Evolutionary conservation across 208 protist species (phyloP), one percentile per base, ranked within the genome.

Genomic region (Trypanosoma congolense): DNA sequence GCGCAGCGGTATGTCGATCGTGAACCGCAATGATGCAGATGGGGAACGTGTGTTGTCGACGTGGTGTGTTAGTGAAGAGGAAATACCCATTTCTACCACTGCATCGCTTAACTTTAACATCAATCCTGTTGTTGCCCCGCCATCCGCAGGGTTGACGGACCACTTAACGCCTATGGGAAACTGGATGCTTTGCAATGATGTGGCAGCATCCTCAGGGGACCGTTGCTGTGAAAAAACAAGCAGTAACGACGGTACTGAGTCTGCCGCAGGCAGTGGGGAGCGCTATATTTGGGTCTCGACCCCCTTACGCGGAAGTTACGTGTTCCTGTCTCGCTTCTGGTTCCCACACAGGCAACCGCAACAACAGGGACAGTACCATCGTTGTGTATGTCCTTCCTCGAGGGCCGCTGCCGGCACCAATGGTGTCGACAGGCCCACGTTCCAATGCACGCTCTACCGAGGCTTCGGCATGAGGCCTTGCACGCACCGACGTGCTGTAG

Each of bases 361-460:
- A 88, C 77, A 0, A 64, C 61, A 30, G 87, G 87, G 29, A 91
- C 80, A 1, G 80, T 91, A 26, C 87, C 87, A 2, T 93, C 87
- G 3, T 62, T 93, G 33, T 93, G 87, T 67, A 89, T 93, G 22
- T 84, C 82, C 0, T 90, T 80, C 28, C 66, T 93, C 6, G 83
- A 93, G 59, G 80, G 83, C 41, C 87, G 83, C 30, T 93, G 87
- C 70, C 77, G 87, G 21, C 87, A 93, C 44, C 77, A 79, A 31
- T 93, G 87, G 87, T 93, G 87, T 57, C 73, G 87, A 19, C 87
- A 93, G 77, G 83, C 83, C 19, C 87, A 93, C 56, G 87, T 93
- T 4, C 48, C 83, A 30, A 77, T 80, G 0, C 57, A 58, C 18
- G 79, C 77, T 4, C 89, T 93, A 40, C 70, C 73, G 59, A 77